These are phyloP conservation scores for Verticillium alfalfae DNA, from an alignment of 2,329 filamentous ascomycete genomes.

Conservation along the genomic window DNA sequence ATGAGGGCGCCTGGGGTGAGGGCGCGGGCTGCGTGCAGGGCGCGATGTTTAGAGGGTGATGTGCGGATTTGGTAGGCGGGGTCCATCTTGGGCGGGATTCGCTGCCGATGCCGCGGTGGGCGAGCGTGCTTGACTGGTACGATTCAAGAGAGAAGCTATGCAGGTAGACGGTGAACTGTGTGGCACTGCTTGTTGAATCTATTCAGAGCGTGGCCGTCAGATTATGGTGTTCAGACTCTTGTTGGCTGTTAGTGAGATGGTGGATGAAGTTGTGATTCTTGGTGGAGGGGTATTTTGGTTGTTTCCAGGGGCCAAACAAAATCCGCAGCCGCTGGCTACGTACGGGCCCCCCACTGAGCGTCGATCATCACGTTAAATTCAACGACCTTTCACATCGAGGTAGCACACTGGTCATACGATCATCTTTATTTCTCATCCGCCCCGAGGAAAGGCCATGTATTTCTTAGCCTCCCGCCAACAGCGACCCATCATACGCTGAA, in stretches of 20 bases:
- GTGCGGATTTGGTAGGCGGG: neutral
- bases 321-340: too few species aligned
- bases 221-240: neutral
- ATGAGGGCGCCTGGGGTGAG: constrained; percentile 41
- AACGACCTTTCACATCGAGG: too few species aligned
- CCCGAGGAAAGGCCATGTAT: too few species aligned
- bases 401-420: too few species aligned
- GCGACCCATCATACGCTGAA: too few species aligned
- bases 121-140: neutral
- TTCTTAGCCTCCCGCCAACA: too few species aligned
- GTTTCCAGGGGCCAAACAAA: too few species aligned
- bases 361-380: too few species aligned
- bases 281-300: neutral
- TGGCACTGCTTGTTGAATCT: neutral
- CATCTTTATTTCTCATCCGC: too few species aligned
- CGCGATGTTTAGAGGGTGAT: constrained; percentile 32
- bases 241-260: neutral
- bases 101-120: neutral
- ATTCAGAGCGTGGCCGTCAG: neutral
- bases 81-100: neutral
- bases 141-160: neutral
- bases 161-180: too few species aligned
- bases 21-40: constrained; percentile 33
- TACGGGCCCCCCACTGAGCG: too few species aligned
- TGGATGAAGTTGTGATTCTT: neutral